A percentile compares a stretch with the other conserved stretches of the same genome.
Evolutionary conservation across 257 asterid genomes (phyloP).

Genomic region (Eucommia ulmoides): DNA sequence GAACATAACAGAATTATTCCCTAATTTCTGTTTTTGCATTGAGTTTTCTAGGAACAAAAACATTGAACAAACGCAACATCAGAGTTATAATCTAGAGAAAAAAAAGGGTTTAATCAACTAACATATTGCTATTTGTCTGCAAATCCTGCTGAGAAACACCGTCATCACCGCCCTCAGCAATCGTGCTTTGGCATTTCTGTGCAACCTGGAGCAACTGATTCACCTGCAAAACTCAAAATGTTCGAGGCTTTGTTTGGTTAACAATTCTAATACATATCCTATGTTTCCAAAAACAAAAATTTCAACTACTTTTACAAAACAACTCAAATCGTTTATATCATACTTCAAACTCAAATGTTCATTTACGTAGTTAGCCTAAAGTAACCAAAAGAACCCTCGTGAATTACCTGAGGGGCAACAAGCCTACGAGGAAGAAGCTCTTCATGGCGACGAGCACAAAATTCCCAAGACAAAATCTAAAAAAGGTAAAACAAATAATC

Average conservation of each 20-base stretch:
- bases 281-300: background rate
- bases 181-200: slow-evolving; percentile 83
- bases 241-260: background rate
- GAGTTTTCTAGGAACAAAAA: too few species aligned
- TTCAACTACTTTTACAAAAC: background rate
- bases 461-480: slow-evolving; percentile 91
- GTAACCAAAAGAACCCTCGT: background rate
- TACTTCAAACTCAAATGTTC: background rate
- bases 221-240: slow-evolving; percentile 38
- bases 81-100: background rate
- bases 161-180: slow-evolving; percentile 81
- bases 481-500: slow-evolving; percentile 3
- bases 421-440: slow-evolving; percentile 91
- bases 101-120: slow-evolving; percentile 16
- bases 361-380: background rate
- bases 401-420: slow-evolving; percentile 85
- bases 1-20: background rate
- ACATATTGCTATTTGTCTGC: slow-evolving; percentile 85
- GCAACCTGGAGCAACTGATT: slow-evolving; percentile 91
- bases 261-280: too few species aligned
- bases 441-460: slow-evolving; percentile 92
- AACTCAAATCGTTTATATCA: background rate
- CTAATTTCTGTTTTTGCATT: too few species aligned
- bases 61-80: too few species aligned
- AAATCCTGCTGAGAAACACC: slow-evolving; percentile 80